Evolutionary conservation across 192 early-diverging fungal genomes (phyloP).

Genomic region (Mortierella alpina): DNA sequence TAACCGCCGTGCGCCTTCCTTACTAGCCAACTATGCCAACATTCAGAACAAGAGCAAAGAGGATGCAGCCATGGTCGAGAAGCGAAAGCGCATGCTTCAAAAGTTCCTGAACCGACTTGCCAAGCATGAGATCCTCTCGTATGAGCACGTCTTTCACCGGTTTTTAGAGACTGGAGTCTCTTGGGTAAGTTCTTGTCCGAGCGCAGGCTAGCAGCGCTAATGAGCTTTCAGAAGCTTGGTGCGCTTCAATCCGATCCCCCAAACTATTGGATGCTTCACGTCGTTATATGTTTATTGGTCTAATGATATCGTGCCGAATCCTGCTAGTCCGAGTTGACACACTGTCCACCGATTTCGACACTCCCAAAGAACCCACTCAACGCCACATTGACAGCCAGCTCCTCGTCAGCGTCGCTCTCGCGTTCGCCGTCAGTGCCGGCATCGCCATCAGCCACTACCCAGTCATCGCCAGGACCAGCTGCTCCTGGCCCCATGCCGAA

Average conservation of each 20-base stretch:
- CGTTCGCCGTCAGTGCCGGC: constrained; percentile 21
- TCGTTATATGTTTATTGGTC: not conserved
- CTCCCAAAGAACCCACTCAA: constrained; percentile 78
- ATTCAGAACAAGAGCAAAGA: constrained; percentile 92
- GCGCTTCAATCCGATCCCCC: too few relatives aligned
- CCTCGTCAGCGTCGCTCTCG: constrained; percentile 39
- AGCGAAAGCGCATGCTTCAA: constrained; percentile 93
- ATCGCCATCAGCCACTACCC: constrained; percentile 13
- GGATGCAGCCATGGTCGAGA: constrained; percentile 89
- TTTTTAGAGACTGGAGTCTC: constrained; percentile 87
- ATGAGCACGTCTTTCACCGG: constrained; percentile 91
- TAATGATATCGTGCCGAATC: not conserved
- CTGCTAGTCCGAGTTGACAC: constrained; percentile 72
- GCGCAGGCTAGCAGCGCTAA: too few relatives aligned
- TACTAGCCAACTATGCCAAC: constrained; percentile 71
- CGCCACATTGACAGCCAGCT: constrained; percentile 58
- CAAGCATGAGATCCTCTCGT: constrained; percentile 85
- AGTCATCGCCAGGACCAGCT: constrained; percentile 47
- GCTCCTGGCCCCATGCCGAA: constrained; percentile 57
- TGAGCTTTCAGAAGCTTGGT: too few relatives aligned
- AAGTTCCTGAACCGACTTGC: constrained; percentile 93
- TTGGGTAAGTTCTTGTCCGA: constrained; percentile 61
- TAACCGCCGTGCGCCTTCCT: constrained; percentile 5
- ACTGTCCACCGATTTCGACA: constrained; percentile 74
- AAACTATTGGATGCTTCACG: not conserved